Conservation (phyloP, 164 flowering plant genomes). For the Macadamia integrifolia region DNA sequence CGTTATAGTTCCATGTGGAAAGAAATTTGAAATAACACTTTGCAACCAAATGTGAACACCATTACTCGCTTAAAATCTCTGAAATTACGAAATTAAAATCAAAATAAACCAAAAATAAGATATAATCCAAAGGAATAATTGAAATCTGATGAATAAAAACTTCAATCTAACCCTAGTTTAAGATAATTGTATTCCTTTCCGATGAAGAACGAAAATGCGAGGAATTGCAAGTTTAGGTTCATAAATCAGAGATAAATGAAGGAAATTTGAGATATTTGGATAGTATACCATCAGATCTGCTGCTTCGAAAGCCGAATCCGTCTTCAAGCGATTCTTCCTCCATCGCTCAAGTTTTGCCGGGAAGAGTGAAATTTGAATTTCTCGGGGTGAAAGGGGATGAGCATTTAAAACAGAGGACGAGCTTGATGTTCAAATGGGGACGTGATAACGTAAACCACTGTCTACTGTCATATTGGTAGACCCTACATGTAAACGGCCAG, state of each 20-base stretch:
- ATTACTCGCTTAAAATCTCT: not conserved
- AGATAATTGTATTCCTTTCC: not conserved
- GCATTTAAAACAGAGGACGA: too few relatives aligned
- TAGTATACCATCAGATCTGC: too few relatives aligned
- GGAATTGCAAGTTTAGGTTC: not conserved
- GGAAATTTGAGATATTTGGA: not conserved
- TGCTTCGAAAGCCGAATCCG: too few relatives aligned
- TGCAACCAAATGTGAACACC: not conserved
- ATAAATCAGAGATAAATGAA: not conserved
- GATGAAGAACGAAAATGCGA: not conserved
- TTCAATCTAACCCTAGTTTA: not conserved
- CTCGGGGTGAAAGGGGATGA: too few relatives aligned
- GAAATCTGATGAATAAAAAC: not conserved
- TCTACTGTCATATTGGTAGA: too few relatives aligned
- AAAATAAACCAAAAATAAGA: not conserved
- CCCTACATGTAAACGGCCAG: too few relatives aligned
- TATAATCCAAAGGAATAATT: not conserved
- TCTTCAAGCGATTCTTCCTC: too few relatives aligned
- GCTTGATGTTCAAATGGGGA: too few relatives aligned
- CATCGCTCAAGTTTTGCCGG: too few relatives aligned
- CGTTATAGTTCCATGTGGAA: not conserved
- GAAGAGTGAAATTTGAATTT: too few relatives aligned
- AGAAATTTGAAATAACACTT: not conserved
- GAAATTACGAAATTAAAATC: not conserved
- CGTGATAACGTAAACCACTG: too few relatives aligned